These are phyloP conservation scores for Xerocomellus chrysenteron DNA, from an alignment of 768 basidiomycete genomes.

Conservation along the genomic window DNA sequence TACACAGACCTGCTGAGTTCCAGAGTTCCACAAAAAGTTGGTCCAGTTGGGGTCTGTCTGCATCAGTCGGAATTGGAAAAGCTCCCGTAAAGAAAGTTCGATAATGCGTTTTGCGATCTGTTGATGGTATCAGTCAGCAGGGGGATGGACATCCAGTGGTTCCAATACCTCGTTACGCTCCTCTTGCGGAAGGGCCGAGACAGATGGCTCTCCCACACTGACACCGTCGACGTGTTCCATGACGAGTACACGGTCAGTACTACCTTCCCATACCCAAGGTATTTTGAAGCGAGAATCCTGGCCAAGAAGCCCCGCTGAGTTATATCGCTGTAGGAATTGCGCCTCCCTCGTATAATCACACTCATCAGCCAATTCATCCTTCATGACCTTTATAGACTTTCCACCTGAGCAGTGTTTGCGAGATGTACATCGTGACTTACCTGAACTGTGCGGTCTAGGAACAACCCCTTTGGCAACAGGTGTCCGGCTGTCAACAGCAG, in stretches of 20 bases:
- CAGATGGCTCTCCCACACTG: slow-evolving; percentile 68
- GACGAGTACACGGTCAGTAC: slow-evolving; percentile 80
- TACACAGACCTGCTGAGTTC: slow-evolving; percentile 55
- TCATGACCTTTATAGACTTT: slow-evolving; percentile 64
- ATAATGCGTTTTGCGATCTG: slow-evolving; percentile 85
- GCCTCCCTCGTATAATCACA: slow-evolving; percentile 91
- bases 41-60: slow-evolving; percentile 99
- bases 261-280: slow-evolving; percentile 83
- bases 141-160: neutral
- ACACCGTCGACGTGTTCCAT: slow-evolving; percentile 84
- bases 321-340: slow-evolving; percentile 61
- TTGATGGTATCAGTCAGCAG: neutral
- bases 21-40: slow-evolving; percentile 87
- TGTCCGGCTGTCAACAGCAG: slow-evolving; percentile 77
- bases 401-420: neutral
- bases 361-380: slow-evolving; percentile 86
- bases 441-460: slow-evolving; percentile 83
- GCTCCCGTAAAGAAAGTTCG: slow-evolving; percentile 83
- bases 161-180: slow-evolving; percentile 71
- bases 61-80: slow-evolving; percentile 91
- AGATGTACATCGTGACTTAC: slow-evolving; percentile 33
- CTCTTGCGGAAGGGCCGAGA: slow-evolving; percentile 54
- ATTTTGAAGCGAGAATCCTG: slow-evolving; percentile 71
- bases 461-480: slow-evolving; percentile 84
- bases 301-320: slow-evolving; percentile 48